Base-by-base conservation (phyloP, 1,284 basidiomycete genomes). In the Pterulicium gracile region DNA sequence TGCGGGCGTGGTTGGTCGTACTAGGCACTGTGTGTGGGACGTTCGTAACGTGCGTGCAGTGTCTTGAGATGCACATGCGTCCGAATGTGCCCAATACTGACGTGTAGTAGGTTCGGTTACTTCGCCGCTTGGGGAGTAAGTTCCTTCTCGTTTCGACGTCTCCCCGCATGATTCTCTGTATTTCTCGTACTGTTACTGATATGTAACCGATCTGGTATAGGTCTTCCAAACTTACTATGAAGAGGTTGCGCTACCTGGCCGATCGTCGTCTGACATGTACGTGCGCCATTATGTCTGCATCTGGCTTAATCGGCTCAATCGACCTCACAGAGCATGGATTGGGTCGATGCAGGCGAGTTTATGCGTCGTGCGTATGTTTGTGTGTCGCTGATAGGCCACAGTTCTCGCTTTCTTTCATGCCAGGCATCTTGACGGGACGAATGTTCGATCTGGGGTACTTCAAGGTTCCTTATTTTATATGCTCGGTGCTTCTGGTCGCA, bases 311-410 rank as follows among this genome's bases (percentile, higher is more conserved):
- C n/a, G n/a, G n/a, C n/a, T n/a, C n/a, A n/a, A n/a, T 48, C 19
- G 36, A 39, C 5, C n/a, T n/a, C n/a, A 19, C 23, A 83, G 79
- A 41, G 73, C 81, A 15, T 87, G 83, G 84, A 84, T 87, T 48
- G 83, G 83, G 2, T 83, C 82, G 0, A 64, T 83, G 47, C 80
- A 86, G 61, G 77, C 72, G 44, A 15, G 59, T 50, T n/a, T n/a
- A n/a, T n/a, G n/a, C n/a, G n/a, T n/a, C n/a, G n/a, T n/a, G n/a
- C n/a, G n/a, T n/a, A n/a, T n/a, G n/a, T n/a, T n/a, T n/a, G n/a
- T n/a, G n/a, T n/a, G n/a, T n/a, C n/a, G n/a, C n/a, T n/a, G n/a
- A 3, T 73, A 73, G 0, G 55, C 72, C 42, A n/a, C 72, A 70
- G 65, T 72, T 70, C 53, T 64, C 70, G 14, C 58, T 74, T 10